Evolutionary conservation across 352 stramenopile species (phyloP).

Genomic region (Phytophthora multivora): DNA sequence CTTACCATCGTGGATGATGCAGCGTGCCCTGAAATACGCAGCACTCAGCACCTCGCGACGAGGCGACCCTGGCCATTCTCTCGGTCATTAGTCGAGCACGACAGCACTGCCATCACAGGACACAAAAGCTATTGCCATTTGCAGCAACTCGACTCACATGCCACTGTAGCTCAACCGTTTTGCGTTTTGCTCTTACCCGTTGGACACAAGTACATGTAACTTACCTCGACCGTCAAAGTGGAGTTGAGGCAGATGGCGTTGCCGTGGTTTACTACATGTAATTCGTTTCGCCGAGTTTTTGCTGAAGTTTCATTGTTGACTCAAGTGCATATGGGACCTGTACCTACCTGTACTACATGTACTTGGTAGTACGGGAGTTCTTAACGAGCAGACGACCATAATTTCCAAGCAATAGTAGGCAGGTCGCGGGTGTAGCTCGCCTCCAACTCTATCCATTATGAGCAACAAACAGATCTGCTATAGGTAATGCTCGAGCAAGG

Average conservation of each 20-base stretch:
- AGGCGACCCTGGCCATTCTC: conserved; percentile 5
- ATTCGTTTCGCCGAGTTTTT: not conserved
- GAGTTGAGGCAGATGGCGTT: conserved; percentile 2
- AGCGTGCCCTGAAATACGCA: conserved; percentile 14
- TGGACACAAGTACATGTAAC: not conserved
- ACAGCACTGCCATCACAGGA: conserved; percentile 1
- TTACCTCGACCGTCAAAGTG: not conserved
- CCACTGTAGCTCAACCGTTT: not conserved
- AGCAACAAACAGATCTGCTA: too few relatives aligned
- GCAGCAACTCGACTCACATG: too few relatives aligned
- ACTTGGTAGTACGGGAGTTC: not conserved
- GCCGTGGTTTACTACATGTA: not conserved
- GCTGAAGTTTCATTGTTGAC: conserved; percentile 1
- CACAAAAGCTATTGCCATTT: not conserved
- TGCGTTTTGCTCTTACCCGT: not conserved
- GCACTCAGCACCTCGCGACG: conserved; percentile 6
- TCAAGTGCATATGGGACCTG: too few relatives aligned
- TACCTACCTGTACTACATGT: not conserved
- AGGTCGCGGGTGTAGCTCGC: too few relatives aligned
- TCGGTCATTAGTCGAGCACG: conserved; percentile 13
- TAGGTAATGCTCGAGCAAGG: too few relatives aligned
- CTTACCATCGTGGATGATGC: conserved; percentile 12
- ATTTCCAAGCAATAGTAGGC: too few relatives aligned
- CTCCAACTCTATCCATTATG: too few relatives aligned
- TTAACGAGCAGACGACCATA: conserved; percentile 2